phyloP scores from a whole-genome alignment of 441 rosid species.

The Croton laevigatus region DNA sequence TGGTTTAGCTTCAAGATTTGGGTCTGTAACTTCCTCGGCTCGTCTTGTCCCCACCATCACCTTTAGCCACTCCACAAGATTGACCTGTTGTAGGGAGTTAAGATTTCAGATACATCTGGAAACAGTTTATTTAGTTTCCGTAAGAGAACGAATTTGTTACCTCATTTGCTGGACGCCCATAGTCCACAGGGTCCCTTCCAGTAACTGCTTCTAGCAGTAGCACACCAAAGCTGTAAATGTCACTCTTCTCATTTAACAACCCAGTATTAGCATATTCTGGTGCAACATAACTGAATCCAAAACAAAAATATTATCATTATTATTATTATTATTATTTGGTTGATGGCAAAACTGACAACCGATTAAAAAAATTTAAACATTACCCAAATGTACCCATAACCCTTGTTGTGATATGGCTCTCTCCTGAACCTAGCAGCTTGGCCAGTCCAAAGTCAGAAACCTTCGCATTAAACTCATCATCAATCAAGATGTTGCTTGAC shows the following conservation, averaged over 20 bases:
- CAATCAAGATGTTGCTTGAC: constrained; percentile 90
- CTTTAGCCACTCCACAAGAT: constrained; percentile 96
- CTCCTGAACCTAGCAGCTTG: constrained; percentile 84
- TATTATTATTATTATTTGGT: too few relatives aligned
- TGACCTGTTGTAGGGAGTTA: constrained; percentile 46
- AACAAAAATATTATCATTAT: neutral
- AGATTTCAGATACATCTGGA: constrained; percentile 7
- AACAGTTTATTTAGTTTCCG: neutral
- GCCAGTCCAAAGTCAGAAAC: constrained; percentile 95
- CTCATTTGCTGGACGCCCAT: constrained; percentile 89
- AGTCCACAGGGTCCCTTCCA: constrained; percentile 97
- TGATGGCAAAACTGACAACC: too few relatives aligned
- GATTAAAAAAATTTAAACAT: constrained; percentile 12
- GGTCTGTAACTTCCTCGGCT: constrained; percentile 90
- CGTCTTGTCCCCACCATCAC: constrained; percentile 92
- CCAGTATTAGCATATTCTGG: constrained; percentile 98
- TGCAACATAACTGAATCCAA: constrained; percentile 74
- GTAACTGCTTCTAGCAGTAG: constrained; percentile 84
- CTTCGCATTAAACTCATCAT: constrained; percentile 79
- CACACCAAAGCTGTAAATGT: constrained; percentile 94
- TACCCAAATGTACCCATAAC: constrained; percentile 99
- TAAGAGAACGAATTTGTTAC: constrained; percentile 26
- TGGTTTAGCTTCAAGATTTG: constrained; percentile 66
- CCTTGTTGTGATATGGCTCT: constrained; percentile 91
- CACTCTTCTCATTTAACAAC: constrained; percentile 89